Evolutionary conservation across 495 filamentous ascomycete genomes (phyloP), one percentile per base, ranked within the genome.

Genomic region (Cudoniella acicularis): DNA sequence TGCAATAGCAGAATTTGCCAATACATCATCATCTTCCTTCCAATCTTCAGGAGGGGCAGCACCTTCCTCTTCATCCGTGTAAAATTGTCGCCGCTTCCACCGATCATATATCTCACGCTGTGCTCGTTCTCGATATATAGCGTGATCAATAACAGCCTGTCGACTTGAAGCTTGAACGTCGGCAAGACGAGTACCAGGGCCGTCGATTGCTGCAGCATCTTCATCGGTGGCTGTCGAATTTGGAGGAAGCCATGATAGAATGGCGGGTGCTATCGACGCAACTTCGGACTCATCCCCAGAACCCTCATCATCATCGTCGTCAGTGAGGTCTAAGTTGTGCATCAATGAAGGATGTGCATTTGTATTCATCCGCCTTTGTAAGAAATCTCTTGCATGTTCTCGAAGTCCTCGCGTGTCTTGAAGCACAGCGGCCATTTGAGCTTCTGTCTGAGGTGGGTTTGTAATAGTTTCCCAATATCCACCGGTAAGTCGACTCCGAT

Each of bases 11-110:
- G 66, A 68, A 49, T 79, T 61, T 27, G 73, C 77, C 58, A 79
- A 53, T n/a, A 83, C 68, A 57, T 85, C 81, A 3, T 84, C 76
- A n/a, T 86, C 80, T n/a, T 82, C 81, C 36, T 82, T 73, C 70
- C 83, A 88, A 23, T 82, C 85, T n/a, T 79, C 77, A 4, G 88
- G 88, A 1, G 82, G 76, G 10, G 73, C 66, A 4, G 80, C 79
- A 10, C 88, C 88, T 67, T 91, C 89, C 72, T 91, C 89, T 66
- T 90, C 88, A 45, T 92, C 90, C 20, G 88, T 78, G 64, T 92
- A 92, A 63, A 92, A 92, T 24, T 83, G 83, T 52, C 89, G 76
- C 51, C 84, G 77, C 60, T 81, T 81, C 87, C 88, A 90, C 49
- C 88, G 83, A 55, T 93, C 85, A 60, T 87, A 77, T 17, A 89